Conservation (phyloP, 2,329 filamentous ascomycete species). For the Aschersonia sp. region DNA sequence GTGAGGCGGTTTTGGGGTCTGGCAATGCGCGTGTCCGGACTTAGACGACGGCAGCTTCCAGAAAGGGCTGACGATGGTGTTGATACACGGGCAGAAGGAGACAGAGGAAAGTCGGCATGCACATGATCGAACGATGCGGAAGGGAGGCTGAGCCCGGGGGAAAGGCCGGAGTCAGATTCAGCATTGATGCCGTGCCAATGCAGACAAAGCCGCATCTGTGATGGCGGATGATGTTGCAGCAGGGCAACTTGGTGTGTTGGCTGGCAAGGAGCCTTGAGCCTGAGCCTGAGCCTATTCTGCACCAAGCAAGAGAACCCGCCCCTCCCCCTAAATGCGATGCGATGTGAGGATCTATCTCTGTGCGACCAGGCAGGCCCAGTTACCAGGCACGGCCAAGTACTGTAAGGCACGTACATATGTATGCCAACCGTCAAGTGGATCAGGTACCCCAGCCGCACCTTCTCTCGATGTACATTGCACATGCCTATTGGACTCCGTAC, state of each 20-base stretch:
- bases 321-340: background rate
- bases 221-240: constrained; percentile 9
- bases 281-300: background rate
- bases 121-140: background rate
- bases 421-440: too few species aligned
- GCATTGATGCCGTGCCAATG: constrained; percentile 4
- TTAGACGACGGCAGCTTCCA: background rate
- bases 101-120: background rate
- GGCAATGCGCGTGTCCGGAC: background rate
- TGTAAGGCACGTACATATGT: too few species aligned
- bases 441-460: too few species aligned
- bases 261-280: background rate
- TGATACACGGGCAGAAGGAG: background rate
- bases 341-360: background rate
- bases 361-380: background rate
- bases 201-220: constrained; percentile 5
- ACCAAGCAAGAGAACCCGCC: background rate
- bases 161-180: constrained; percentile 1
- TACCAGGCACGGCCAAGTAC: too few species aligned
- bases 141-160: background rate
- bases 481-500: too few species aligned
- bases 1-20: background rate
- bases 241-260: constrained; percentile 5
- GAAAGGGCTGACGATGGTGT: background rate
- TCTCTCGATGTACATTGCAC: too few species aligned